Percentiles rank a stretch among this genome's conserved stretches.
These are phyloP conservation scores for Colletotrichum navitas DNA, from an alignment of 2,329 filamentous ascomycete genomes.

Conservation along the genomic window DNA sequence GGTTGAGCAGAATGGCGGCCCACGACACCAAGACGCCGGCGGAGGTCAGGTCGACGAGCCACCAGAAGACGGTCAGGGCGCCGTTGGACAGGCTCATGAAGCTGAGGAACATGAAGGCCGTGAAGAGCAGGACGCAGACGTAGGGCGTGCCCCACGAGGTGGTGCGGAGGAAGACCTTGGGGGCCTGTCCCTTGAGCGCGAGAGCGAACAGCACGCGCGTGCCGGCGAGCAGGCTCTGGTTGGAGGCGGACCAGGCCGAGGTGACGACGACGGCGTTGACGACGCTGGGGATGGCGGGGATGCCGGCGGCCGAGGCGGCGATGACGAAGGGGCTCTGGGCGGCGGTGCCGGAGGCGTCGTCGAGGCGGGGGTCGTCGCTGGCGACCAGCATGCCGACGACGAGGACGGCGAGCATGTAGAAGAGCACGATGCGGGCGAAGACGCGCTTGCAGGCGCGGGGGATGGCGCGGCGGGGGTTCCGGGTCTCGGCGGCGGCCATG, in stretches of 20 bases:
- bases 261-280: constrained; percentile 68
- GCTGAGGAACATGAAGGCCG: constrained; percentile 71
- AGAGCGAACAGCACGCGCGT: constrained; percentile 68
- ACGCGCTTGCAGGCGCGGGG: constrained; percentile 47
- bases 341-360: constrained; percentile 62
- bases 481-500: constrained; percentile 47
- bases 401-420: constrained; percentile 64
- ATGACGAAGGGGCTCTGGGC: constrained; percentile 65
- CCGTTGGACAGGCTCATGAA: constrained; percentile 71
- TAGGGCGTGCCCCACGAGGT: constrained; percentile 49
- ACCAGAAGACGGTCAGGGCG: constrained; percentile 72
- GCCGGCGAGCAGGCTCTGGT: constrained; percentile 67
- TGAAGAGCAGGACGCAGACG: constrained; percentile 54
- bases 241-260: constrained; percentile 64
- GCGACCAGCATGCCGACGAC: constrained; percentile 67
- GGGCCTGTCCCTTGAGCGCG: constrained; percentile 65
- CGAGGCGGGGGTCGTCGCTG: constrained; percentile 63
- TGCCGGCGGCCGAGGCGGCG: constrained; percentile 64
- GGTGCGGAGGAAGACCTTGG: constrained; percentile 56
- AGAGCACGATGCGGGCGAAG: constrained; percentile 48
- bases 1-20: constrained; percentile 67
- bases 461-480: constrained; percentile 61
- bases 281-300: constrained; percentile 64
- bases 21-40: constrained; percentile 66
- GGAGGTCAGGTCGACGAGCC: constrained; percentile 69